Percentiles rank a stretch among this genome's conserved stretches.
Conservation (phyloP, 805 yeast genomes). For the Saccharomycopsis fibuligera region DNA sequence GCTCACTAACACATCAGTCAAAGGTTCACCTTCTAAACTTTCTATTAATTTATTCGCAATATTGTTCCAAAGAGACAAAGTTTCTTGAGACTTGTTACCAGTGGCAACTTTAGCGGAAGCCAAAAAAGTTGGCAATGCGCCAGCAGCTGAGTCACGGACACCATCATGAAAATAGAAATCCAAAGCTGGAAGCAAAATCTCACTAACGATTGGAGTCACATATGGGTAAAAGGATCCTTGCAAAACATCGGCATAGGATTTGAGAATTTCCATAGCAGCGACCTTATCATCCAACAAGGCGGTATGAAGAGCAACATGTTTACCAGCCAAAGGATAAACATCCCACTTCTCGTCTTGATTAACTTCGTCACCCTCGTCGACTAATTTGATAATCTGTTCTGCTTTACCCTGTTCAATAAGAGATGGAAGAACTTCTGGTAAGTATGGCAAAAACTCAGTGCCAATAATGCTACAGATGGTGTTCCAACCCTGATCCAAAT, state of each 20-base stretch:
- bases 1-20: conserved; percentile 72
- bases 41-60: conserved; percentile 62
- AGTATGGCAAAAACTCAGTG: conserved; percentile 73
- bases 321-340: conserved; percentile 83
- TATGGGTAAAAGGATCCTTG: conserved; percentile 79
- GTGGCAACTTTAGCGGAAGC: conserved; percentile 49
- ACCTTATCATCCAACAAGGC: conserved; percentile 92
- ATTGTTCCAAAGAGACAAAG: conserved; percentile 64
- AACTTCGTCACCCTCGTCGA: conserved; percentile 74
- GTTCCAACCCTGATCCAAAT: conserved; percentile 94
- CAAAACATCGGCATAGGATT: conserved; percentile 77
- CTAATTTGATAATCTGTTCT: conserved; percentile 78
- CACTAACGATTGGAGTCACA: conserved; percentile 69
- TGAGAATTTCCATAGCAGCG: conserved; percentile 80
- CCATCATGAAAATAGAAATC: conserved; percentile 92
- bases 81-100: conserved; percentile 47
- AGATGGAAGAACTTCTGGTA: conserved; percentile 87
- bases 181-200: conserved; percentile 80
- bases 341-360: conserved; percentile 92
- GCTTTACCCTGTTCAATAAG: conserved; percentile 79
- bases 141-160: conserved; percentile 86
- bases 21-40: conserved; percentile 71
- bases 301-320: conserved; percentile 90
- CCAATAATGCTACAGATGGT: conserved; percentile 85
- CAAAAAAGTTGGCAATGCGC: conserved; percentile 72